Evolutionary conservation across 352 stramenopile species (phyloP).

Genomic region (Globisporangium solare): DNA sequence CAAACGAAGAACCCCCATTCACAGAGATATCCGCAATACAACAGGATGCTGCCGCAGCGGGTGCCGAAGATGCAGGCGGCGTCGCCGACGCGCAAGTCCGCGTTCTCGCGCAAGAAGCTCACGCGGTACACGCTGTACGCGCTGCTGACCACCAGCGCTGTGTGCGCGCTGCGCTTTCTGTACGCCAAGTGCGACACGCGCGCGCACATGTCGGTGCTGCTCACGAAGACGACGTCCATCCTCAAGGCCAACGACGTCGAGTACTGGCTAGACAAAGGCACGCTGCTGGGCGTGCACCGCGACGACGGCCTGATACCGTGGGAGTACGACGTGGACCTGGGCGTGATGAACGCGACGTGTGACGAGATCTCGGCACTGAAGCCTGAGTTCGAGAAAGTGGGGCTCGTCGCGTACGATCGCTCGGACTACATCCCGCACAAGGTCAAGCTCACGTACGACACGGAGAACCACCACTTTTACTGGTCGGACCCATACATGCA

Average conservation of each 20-base stretch:
- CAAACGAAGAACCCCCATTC: too few relatives aligned
- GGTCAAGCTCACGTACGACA: constrained; percentile 81
- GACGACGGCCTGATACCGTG: constrained; percentile 71
- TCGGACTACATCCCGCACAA: constrained; percentile 74
- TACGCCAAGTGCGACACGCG: constrained; percentile 78
- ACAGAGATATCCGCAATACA: constrained; percentile 1
- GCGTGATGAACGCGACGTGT: constrained; percentile 72
- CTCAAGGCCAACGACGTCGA: constrained; percentile 62
- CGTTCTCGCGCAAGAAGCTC: constrained; percentile 19
- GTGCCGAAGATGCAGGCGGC: constrained; percentile 10
- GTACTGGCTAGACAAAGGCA: constrained; percentile 84
- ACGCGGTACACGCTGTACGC: constrained; percentile 29
- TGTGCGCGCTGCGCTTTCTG: constrained; percentile 51
- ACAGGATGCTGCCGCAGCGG: constrained; percentile 16
- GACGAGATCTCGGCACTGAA: constrained; percentile 65
- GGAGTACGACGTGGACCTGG: constrained; percentile 81
- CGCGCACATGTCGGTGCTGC: constrained; percentile 53
- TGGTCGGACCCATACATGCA: constrained; percentile 71
- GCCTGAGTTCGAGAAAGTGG: constrained; percentile 48
- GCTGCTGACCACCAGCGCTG: constrained; percentile 13
- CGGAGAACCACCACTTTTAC: constrained; percentile 78
- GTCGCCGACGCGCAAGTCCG: constrained; percentile 11
- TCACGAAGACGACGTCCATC: constrained; percentile 63
- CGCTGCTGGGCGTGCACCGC: constrained; percentile 61
- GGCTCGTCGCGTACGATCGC: constrained; percentile 64